These are phyloP conservation scores for Colletotrichum siamense DNA, from an alignment of 2,329 filamentous ascomycete species.

Conservation along the genomic window DNA sequence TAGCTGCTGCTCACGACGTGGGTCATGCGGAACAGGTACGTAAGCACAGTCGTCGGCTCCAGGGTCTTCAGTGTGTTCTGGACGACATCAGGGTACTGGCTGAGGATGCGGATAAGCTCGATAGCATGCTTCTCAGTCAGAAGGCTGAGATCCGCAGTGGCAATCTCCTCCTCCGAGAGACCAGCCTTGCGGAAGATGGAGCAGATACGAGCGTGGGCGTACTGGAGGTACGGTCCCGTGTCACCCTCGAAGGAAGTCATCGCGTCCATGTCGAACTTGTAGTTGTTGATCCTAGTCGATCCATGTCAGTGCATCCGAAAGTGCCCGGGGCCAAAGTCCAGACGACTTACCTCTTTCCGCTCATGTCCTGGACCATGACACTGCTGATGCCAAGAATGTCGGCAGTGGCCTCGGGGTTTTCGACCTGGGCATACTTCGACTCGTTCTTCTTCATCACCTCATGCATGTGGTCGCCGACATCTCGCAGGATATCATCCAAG, in stretches of 20 bases:
- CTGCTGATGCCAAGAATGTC: slow-evolving; percentile 91
- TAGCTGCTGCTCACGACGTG: slow-evolving; percentile 82
- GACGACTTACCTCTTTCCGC: slow-evolving; percentile 77
- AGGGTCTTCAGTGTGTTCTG: slow-evolving; percentile 84
- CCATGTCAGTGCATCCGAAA: slow-evolving; percentile 21
- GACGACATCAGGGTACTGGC: slow-evolving; percentile 85
- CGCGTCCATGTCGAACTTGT: slow-evolving; percentile 70
- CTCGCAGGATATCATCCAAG: slow-evolving; percentile 73
- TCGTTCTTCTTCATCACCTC: slow-evolving; percentile 93
- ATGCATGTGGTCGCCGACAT: slow-evolving; percentile 95
- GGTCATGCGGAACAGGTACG: slow-evolving; percentile 86
- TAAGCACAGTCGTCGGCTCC: slow-evolving; percentile 66
- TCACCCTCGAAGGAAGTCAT: slow-evolving; percentile 69
- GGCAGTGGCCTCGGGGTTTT: slow-evolving; percentile 79
- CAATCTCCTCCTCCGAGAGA: slow-evolving; percentile 62
- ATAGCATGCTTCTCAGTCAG: slow-evolving; percentile 75
- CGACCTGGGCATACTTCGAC: slow-evolving; percentile 88
- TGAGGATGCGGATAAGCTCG: slow-evolving; percentile 76
- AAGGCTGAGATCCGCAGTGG: slow-evolving; percentile 68
- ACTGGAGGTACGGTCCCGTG: slow-evolving; percentile 85
- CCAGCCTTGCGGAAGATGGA: slow-evolving; percentile 65
- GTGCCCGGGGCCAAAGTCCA: slow-evolving; percentile 7
- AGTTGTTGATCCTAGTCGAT: slow-evolving; percentile 62
- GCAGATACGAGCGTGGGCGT: slow-evolving; percentile 76
- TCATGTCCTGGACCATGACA: slow-evolving; percentile 99